Percentiles rank a stretch among this genome's conserved stretches.
Evolutionary conservation across 176 grass and related monocot genomes (phyloP).

Genomic region (Oryza meridionalis): DNA sequence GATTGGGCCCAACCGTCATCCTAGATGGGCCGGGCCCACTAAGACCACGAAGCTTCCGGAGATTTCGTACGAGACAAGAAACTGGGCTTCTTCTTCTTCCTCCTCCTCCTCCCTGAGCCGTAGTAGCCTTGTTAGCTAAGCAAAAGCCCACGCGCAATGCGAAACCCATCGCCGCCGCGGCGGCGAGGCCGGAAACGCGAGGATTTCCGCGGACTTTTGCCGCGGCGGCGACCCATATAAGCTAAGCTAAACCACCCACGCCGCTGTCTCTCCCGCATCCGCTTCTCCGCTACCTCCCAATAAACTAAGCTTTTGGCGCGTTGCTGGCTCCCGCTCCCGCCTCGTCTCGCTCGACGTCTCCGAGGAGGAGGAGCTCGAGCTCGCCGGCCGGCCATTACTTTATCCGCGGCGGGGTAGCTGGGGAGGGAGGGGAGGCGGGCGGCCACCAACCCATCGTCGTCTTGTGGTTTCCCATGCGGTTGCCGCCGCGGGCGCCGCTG

Average conservation of each 20-base stretch:
- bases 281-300: background rate
- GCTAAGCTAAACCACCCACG: background rate
- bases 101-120: too few relatives aligned
- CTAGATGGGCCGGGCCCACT: background rate
- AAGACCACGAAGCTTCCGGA: too few relatives aligned
- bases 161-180: too few relatives aligned
- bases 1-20: background rate
- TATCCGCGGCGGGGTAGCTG: too few relatives aligned
- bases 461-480: slow-evolving; percentile 7
- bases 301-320: background rate
- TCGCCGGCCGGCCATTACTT: background rate
- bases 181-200: too few relatives aligned
- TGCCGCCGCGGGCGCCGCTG: background rate
- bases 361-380: background rate
- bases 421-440: background rate
- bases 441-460: too few relatives aligned
- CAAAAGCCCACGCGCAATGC: too few relatives aligned
- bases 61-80: too few relatives aligned
- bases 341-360: background rate
- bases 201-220: too few relatives aligned
- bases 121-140: too few relatives aligned
- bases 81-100: too few relatives aligned
- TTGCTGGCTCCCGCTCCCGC: background rate
- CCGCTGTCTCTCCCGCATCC: background rate
- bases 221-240: background rate